These are phyloP conservation scores for Trypanosoma conorhini DNA, from an alignment of 208 protist genomes.

Conservation along the genomic window DNA sequence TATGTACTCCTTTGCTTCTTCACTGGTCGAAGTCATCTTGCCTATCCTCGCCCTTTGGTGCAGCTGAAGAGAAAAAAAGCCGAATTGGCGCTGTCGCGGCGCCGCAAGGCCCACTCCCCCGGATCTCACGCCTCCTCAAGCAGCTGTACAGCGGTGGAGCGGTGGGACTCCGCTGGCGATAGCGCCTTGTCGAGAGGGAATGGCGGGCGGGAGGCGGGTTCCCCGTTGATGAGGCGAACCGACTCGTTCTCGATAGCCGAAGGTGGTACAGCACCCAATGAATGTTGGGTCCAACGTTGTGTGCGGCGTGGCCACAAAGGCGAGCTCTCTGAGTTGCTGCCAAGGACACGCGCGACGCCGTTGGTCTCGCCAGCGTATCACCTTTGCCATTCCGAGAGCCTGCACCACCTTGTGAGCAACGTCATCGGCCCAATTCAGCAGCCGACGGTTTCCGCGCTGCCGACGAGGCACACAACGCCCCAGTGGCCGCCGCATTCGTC, in stretches of 20 bases:
- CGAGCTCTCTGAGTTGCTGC: slow-evolving; percentile 52
- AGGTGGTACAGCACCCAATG: not conserved
- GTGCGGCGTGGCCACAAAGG: slow-evolving; percentile 65
- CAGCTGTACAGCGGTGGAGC: not conserved
- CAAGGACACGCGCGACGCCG: slow-evolving; percentile 27
- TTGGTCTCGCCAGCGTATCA: slow-evolving; percentile 53
- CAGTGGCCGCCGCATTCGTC: slow-evolving; percentile 81
- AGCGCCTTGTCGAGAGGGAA: not conserved
- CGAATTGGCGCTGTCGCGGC: slow-evolving; percentile 5
- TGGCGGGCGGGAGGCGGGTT: not conserved
- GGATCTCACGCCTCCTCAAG: not conserved
- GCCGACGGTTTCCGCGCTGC: slow-evolving; percentile 64
- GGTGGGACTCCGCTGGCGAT: not conserved
- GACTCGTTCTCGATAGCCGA: not conserved
- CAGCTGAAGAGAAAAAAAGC: slow-evolving; percentile 30
- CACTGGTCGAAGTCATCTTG: slow-evolving; percentile 65
- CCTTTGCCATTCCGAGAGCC: slow-evolving; percentile 51
- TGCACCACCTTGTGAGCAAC: slow-evolving; percentile 72
- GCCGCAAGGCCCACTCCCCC: not conserved
- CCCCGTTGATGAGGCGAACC: no score
- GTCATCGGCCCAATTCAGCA: slow-evolving; percentile 84
- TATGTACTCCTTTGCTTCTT: slow-evolving; percentile 70
- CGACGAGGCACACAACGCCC: slow-evolving; percentile 64
- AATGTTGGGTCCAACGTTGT: slow-evolving; percentile 42
- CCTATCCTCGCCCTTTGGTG: slow-evolving; percentile 45